Evolutionary conservation across 2,329 filamentous ascomycete species (phyloP), one percentile per base, ranked within the genome.

Genomic region (Beauveria sp.): DNA sequence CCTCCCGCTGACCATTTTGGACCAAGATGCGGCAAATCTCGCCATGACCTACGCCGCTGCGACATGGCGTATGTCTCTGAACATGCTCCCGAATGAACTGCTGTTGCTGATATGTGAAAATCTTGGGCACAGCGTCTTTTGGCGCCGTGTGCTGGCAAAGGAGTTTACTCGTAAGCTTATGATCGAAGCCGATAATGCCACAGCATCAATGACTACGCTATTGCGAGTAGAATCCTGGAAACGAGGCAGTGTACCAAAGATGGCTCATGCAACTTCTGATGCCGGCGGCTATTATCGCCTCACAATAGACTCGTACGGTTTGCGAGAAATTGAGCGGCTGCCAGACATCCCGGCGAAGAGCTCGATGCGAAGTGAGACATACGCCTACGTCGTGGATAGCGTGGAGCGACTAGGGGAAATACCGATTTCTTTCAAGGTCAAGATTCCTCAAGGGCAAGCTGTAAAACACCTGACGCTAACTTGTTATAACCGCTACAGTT

Each of bases 321-420:
- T 59, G n/a, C 56, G 37, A 22, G 40, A 59, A 20, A 59, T 59
- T 46, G 56, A 59, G 40, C 40, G 56, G 24, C 47, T 59, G n/a
- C 8, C 40, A 3, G 26, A 10, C n/a, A 18, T 59, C 22, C 56
- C 56, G 18, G 14, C 37, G 5, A 59, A 50, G 20, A 59, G 47
- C 26, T 24, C 37, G 22, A 20, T 44, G 24, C 37, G 56, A 8
- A 59, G 47, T 26, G 56, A 59, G 18, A 44, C 37, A 26, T 22
- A 44, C 28, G 56, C 24, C 24, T 44, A 59, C 26, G 56, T 59
- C 2, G 47, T 52, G 37, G 56, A 52, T 14, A 53, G 37, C 40
- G 40, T 52, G 12, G 14, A 44, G 34, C 34, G 37, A 18, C 47
- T 59, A 1, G 56, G 56, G 18, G 18, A 20, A 40, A 44, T 59